A percentile compares a stretch with the other conserved stretches of the same genome.
Evolutionary conservation across 2,329 filamentous ascomycete species (phyloP).

Genomic region (Hirsutella minnesotensis): DNA sequence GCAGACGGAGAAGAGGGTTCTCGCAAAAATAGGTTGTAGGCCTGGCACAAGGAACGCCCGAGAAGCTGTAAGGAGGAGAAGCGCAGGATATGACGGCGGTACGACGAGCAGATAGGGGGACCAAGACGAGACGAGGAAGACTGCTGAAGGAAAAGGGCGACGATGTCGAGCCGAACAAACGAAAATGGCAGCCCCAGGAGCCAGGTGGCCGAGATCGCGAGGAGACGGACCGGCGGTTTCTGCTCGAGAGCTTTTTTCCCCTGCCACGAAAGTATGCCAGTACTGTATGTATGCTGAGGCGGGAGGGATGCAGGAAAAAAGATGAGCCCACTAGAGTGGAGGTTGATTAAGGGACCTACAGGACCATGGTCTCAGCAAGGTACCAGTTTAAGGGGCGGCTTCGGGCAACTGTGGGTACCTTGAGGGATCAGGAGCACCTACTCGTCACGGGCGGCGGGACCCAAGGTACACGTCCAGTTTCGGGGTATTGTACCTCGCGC

Average conservation of each 20-base stretch:
- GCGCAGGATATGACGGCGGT: not conserved
- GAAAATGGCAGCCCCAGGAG: too few relatives aligned
- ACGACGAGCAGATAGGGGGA: slow-evolving; percentile 1
- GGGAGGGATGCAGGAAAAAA: slow-evolving; percentile 1
- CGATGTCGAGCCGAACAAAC: too few relatives aligned
- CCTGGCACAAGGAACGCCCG: not conserved
- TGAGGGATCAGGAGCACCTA: too few relatives aligned
- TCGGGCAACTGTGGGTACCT: not conserved
- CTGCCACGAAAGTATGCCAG: not conserved
- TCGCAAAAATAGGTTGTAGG: not conserved
- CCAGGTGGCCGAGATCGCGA: not conserved
- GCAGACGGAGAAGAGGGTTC: not conserved
- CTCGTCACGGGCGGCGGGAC: too few relatives aligned
- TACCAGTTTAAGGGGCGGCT: not conserved
- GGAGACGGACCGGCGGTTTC: not conserved
- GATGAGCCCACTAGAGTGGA: slow-evolving; percentile 2
- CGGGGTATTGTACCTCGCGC: too few relatives aligned
- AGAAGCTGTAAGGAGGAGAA: slow-evolving; percentile 2
- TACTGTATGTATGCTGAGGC: slow-evolving; percentile 1
- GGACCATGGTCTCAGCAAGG: not conserved
- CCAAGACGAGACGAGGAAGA: slow-evolving; percentile 2
- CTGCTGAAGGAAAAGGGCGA: not conserved
- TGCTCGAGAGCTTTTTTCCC: not conserved
- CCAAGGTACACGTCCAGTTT: too few relatives aligned
- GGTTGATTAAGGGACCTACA: slow-evolving; percentile 1